Evolutionary conservation across 345 rosid genomes (phyloP).

Genomic region (Boechera stricta): DNA sequence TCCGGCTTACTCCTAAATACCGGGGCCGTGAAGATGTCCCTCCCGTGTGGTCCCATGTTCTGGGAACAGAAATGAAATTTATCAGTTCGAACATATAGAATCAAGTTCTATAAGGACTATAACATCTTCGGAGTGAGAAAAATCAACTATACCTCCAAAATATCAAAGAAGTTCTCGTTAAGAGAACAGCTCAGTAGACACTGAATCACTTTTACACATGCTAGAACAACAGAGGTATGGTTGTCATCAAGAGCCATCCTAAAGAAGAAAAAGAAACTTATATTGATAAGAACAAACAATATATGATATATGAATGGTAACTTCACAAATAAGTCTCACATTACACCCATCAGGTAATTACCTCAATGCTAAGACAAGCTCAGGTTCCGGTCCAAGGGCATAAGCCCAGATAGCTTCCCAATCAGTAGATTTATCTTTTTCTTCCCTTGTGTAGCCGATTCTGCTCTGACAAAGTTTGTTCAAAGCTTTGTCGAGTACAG

Average conservation of each 20-base stretch:
- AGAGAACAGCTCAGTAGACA: constrained; percentile 68
- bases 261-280: constrained; percentile 36
- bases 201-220: constrained; percentile 72
- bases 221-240: constrained; percentile 76
- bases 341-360: constrained; percentile 40
- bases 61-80: constrained; percentile 45
- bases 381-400: constrained; percentile 96
- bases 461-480: constrained; percentile 53
- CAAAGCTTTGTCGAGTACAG: constrained; percentile 76
- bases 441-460: constrained; percentile 48
- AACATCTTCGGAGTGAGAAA: constrained; percentile 18
- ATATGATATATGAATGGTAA: constrained; percentile 23
- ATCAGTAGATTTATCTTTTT: constrained; percentile 50
- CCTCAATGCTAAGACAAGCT: constrained; percentile 88
- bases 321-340: constrained; percentile 24
- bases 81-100: constrained; percentile 21
- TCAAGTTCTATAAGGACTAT: constrained; percentile 11
- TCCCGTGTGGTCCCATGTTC: constrained; percentile 55
- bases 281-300: constrained; percentile 6
- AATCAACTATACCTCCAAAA: constrained; percentile 66
- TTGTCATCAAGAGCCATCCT: constrained; percentile 94
- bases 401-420: constrained; percentile 97
- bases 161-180: constrained; percentile 66
- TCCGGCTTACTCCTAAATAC: constrained; percentile 86
- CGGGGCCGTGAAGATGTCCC: constrained; percentile 69